phyloP scores from a whole-genome alignment of 768 basidiomycete genomes.

The Lactifluus hygrophoroides region DNA sequence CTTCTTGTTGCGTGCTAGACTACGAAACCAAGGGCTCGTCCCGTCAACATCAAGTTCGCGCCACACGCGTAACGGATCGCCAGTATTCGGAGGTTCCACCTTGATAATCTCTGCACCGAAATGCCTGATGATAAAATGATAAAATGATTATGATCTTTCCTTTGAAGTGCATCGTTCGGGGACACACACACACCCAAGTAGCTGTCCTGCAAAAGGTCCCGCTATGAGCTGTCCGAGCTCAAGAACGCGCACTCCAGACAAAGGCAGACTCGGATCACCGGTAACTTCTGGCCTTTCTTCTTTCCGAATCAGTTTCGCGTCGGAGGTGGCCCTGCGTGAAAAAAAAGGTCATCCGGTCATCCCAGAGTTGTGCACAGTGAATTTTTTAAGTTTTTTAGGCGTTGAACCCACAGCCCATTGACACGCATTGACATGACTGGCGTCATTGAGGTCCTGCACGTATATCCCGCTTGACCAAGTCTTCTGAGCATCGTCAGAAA shows the following conservation, averaged over 20 bases:
- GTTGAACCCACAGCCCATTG: not conserved
- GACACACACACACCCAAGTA: slow-evolving; percentile 44
- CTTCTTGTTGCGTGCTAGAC: slow-evolving; percentile 66
- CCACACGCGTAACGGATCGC: slow-evolving; percentile 65
- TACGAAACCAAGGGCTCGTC: slow-evolving; percentile 67
- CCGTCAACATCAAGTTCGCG: slow-evolving; percentile 63
- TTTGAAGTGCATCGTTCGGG: too few relatives aligned
- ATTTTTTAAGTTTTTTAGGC: too few relatives aligned
- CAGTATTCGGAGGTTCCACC: slow-evolving; percentile 52
- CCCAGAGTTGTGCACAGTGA: too few relatives aligned
- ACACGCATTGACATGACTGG: not conserved
- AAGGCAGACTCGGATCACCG: not conserved
- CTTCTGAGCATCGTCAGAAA: not conserved
- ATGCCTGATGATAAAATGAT: not conserved
- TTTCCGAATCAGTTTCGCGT: too few relatives aligned
- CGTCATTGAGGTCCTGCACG: not conserved
- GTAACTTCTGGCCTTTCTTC: too few relatives aligned
- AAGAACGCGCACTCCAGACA: slow-evolving; percentile 54
- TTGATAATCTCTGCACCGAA: slow-evolving; percentile 60
- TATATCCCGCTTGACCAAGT: not conserved
- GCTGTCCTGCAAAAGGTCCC: slow-evolving; percentile 64
- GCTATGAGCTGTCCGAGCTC: slow-evolving; percentile 67
- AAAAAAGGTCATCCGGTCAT: too few relatives aligned
- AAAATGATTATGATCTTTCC: too few relatives aligned
- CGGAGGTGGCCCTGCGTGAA: too few relatives aligned